Evolutionary conservation across 2,329 filamentous ascomycete genomes (phyloP).

Genomic region (Aspergillus costaricaensis): DNA sequence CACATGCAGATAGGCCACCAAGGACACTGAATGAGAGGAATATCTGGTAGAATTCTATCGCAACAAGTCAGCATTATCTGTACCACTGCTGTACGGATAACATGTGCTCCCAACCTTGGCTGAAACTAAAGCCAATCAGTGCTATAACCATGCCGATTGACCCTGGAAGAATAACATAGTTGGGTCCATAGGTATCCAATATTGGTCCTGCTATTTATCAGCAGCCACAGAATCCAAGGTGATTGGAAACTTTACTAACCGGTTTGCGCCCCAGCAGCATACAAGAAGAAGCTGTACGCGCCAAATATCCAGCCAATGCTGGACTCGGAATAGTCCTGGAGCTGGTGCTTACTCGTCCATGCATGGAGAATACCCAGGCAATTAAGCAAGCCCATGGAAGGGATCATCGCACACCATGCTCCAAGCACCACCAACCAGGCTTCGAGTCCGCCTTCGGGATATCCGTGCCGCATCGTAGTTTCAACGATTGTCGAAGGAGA

Average conservation of each 20-base stretch:
- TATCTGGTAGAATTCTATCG: conserved; percentile 39
- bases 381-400: conserved; percentile 45
- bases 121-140: conserved; percentile 34
- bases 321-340: conserved; percentile 35
- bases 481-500: too few relatives aligned
- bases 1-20: conserved; percentile 33
- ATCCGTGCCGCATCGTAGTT: background rate
- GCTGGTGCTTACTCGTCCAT: conserved; percentile 40
- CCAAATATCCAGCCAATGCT: conserved; percentile 47
- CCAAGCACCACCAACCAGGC: conserved; percentile 50
- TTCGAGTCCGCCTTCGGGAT: conserved; percentile 44
- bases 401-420: conserved; percentile 40
- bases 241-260: conserved; percentile 4
- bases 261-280: conserved; percentile 30
- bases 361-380: conserved; percentile 43
- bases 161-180: conserved; percentile 10
- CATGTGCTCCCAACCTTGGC: conserved; percentile 13
- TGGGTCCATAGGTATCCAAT: too few relatives aligned
- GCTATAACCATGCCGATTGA: conserved; percentile 25
- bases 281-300: conserved; percentile 43
- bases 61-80: conserved; percentile 5
- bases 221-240: too few relatives aligned
- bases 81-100: too few relatives aligned
- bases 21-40: conserved; percentile 39
- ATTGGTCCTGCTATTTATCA: too few relatives aligned